Evolutionary conservation across 2,329 filamentous ascomycete species (phyloP), one percentile per base, ranked within the genome.

Genomic region (Botryosphaeria dothidea): DNA sequence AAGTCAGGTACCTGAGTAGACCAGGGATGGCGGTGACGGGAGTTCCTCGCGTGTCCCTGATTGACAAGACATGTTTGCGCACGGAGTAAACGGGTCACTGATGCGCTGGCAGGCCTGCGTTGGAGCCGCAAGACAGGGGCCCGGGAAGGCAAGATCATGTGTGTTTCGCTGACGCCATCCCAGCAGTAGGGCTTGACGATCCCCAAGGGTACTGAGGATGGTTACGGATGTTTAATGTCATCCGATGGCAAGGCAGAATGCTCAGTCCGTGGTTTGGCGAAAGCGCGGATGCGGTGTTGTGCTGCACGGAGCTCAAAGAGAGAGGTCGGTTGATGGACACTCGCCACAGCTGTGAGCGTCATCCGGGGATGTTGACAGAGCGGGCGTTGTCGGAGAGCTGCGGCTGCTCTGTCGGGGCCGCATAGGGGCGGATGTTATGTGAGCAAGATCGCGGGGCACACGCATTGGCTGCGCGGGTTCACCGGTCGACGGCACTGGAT

Each of bases 1-100:
- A 58, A 43, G 54, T 23, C 54, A 60, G 56, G 56, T 60, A 60
- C 56, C 41, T 60, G 56, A 48, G 56, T n/a, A 46, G 23, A n/a
- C 41, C 41, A 46, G 56, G 56, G 56, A 46, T 46, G 25, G 25
- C 9, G 9, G 54, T 21, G 34, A 17, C 21, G 15, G n/a, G 34
- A 27, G 11, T 27, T 31, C 34, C 21, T 38, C 17, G 36, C 36
- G 36, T 25, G 56, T 60, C 23, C 56, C 56, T 60, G 56, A 34
- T 46, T 46, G 41, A 58, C n/a, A n/a, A n/a, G n/a, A n/a, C 56
- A 60, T 60, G 56, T 60, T 60, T 60, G 56, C 56, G 56, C 23
- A 23, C 25, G 56, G 56, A 46, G 25, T 31, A 4, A n/a, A 17
- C 56, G 38, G 56, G 56, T 15, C 41, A 48, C 41, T 60, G 56